Conservation (phyloP, 148 eudicot genomes). For the Agrostemma githago region DNA sequence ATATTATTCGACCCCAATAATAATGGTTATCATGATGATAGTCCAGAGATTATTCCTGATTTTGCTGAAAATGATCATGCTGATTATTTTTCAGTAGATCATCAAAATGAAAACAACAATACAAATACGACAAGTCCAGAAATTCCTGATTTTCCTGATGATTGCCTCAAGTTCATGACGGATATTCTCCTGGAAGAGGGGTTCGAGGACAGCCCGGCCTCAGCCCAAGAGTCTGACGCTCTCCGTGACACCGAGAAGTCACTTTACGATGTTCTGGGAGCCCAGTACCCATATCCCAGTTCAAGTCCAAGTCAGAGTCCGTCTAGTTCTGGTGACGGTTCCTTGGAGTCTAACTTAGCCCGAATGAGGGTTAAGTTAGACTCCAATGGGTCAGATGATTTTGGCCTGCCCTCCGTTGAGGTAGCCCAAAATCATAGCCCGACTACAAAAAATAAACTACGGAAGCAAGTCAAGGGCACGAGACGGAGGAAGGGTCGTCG, state of each 20-base stretch:
- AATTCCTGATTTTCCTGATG: constrained; percentile 45
- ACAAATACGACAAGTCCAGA: neutral
- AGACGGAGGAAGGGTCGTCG: constrained; percentile 39
- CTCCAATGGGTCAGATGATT: neutral
- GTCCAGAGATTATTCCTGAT: constrained; percentile 3
- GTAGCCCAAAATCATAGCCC: neutral
- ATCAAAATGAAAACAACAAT: neutral
- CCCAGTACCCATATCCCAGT: constrained; percentile 18
- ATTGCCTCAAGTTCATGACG: constrained; percentile 38
- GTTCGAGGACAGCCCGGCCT: constrained; percentile 34
- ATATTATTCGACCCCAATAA: neutral
- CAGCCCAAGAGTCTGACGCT: constrained; percentile 38
- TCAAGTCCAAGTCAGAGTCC: neutral
- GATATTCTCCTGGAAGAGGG: constrained; percentile 59
- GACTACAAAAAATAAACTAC: constrained; percentile 3
- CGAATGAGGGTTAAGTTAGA: neutral
- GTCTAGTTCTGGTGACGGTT: neutral
- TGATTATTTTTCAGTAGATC: neutral
- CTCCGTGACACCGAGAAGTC: constrained; percentile 60
- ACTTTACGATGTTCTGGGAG: constrained; percentile 44
- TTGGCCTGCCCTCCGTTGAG: neutral
- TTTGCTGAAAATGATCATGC: neutral
- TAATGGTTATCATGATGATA: too few relatives aligned
- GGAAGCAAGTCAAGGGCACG: constrained; percentile 19
- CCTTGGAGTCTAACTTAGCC: neutral